Evolutionary conservation across 2,329 filamentous ascomycete genomes (phyloP).

Genomic region (Cladophialophora bantiana): DNA sequence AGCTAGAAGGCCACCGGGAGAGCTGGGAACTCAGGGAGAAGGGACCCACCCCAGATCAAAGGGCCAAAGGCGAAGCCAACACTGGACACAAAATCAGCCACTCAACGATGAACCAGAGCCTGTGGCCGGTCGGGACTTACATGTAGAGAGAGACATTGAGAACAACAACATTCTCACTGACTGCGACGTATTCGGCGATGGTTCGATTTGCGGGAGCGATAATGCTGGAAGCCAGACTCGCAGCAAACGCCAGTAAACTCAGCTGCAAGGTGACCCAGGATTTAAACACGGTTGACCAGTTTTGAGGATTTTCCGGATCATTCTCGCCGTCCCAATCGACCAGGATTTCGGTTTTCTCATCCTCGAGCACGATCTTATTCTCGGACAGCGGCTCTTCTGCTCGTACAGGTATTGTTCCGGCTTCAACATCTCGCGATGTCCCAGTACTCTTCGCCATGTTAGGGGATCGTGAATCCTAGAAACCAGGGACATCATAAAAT

Average conservation of each 20-base stretch:
- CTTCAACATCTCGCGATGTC: conserved; percentile 12
- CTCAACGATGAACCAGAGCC: too few relatives aligned
- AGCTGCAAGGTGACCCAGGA: conserved; percentile 58
- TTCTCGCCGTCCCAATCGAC: conserved; percentile 28
- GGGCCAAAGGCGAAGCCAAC: conserved; percentile 52
- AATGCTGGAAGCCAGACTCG: conserved; percentile 59
- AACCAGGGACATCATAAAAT: conserved; percentile 10
- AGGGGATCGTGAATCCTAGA: background rate
- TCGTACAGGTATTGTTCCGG: background rate
- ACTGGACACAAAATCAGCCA: conserved; percentile 2
- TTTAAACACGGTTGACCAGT: conserved; percentile 55
- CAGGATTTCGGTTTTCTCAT: conserved; percentile 22
- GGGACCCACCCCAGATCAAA: conserved; percentile 45
- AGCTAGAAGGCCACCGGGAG: background rate
- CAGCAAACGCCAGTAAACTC: conserved; percentile 59
- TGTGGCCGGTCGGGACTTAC: conserved; percentile 21
- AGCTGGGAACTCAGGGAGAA: background rate
- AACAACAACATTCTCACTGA: conserved; percentile 55
- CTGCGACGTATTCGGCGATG: conserved; percentile 53
- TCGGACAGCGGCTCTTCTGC: background rate
- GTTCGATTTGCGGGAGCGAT: conserved; percentile 55
- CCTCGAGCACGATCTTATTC: conserved; percentile 8
- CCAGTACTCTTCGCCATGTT: background rate
- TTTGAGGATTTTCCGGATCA: conserved; percentile 53
- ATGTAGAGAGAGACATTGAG: conserved; percentile 58